Conservation (phyloP, 1,284 basidiomycete genomes). For the Ceratobasidium sp. region DNA sequence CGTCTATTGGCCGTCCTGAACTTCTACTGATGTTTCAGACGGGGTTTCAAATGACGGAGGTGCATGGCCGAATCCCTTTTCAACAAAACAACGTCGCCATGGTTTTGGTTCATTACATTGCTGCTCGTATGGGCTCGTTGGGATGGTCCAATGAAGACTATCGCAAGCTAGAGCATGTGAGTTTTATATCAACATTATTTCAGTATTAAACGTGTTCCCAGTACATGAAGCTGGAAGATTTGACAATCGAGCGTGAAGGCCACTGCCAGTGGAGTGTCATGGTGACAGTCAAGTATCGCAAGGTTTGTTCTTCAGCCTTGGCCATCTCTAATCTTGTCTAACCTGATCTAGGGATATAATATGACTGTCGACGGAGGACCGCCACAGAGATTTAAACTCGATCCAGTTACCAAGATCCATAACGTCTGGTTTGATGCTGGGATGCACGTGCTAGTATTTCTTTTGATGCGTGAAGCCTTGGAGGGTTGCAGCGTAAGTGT, state of each 20-base stretch:
- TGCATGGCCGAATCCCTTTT: no score
- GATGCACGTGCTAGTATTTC: not conserved
- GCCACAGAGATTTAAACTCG: not conserved
- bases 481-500: not conserved
- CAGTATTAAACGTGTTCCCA: not conserved
- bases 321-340: not conserved
- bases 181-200: not conserved
- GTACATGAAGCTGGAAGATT: not conserved
- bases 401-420: conserved; percentile 10
- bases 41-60: not conserved
- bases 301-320: not conserved
- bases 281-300: not conserved
- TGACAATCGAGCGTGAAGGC: not conserved
- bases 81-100: not conserved
- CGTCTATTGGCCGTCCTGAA: not conserved
- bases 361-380: not conserved
- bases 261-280: not conserved
- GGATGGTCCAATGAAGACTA: not conserved
- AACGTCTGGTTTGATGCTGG: conserved; percentile 2
- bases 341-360: not conserved
- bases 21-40: not conserved
- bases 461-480: conserved; percentile 1
- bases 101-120: not conserved
- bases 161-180: not conserved
- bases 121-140: not conserved